A percentile compares a stretch with the other conserved stretches of the same genome.
Conservation (phyloP, 202 grass and related monocot species). For the Carex sylvatica region DNA sequence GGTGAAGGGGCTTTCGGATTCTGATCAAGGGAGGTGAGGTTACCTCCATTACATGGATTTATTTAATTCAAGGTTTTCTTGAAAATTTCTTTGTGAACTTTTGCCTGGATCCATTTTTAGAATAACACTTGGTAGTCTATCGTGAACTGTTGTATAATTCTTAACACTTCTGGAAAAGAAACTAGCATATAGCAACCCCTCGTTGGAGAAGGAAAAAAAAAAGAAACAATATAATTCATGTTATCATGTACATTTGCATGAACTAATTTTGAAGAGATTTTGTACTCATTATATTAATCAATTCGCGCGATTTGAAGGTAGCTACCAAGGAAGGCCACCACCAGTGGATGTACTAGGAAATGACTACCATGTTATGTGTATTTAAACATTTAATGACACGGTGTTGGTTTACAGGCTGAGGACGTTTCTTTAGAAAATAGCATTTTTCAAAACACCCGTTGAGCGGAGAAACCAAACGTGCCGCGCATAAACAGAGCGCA, state of each 20-base stretch:
- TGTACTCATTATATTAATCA: background rate
- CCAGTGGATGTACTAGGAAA: background rate
- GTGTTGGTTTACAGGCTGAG: background rate
- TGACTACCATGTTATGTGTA: background rate
- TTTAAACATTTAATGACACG: background rate
- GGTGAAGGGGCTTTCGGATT: background rate
- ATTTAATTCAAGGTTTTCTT: background rate
- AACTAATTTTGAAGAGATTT: background rate
- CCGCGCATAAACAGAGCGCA: background rate
- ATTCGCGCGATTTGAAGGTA: background rate
- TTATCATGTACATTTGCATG: background rate
- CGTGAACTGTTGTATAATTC: background rate
- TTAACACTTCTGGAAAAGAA: too few relatives aligned
- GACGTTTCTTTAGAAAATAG: too few relatives aligned
- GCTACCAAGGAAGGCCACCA: background rate
- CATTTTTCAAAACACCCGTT: too few relatives aligned
- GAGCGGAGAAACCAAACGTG: background rate
- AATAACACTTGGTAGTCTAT: too few relatives aligned
- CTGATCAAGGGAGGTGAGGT: slow-evolving; percentile 10
- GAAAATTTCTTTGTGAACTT: background rate
- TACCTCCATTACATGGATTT: slow-evolving; percentile 1
- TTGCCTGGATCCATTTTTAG: too few relatives aligned
- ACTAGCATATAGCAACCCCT: background rate
- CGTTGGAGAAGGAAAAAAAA: background rate
- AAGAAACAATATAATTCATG: background rate